A percentile compares a stretch with the other conserved stretches of the same genome.
Evolutionary conservation across 2,329 filamentous ascomycete genomes (phyloP).

Genomic region (Amphichorda felina): DNA sequence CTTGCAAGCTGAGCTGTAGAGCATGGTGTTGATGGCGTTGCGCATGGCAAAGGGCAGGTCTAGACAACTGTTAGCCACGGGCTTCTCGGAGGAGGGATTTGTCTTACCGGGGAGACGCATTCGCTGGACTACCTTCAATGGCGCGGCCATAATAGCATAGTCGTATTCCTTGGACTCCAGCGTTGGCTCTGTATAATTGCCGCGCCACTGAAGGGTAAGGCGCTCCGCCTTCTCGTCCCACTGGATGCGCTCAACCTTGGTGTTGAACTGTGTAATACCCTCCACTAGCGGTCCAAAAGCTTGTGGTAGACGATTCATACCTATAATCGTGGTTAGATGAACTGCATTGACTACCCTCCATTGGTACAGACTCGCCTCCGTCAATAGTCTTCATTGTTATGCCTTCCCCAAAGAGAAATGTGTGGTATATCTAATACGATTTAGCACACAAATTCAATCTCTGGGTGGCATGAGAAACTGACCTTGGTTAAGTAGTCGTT

Average conservation of each 20-base stretch:
- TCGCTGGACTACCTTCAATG: slow-evolving; percentile 51
- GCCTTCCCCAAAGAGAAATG: no score
- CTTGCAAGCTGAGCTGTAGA: slow-evolving; percentile 36
- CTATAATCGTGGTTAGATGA: no score
- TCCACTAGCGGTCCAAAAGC: slow-evolving; percentile 52
- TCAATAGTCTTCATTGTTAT: slow-evolving; percentile 44
- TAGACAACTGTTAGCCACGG: no score
- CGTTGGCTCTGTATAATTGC: slow-evolving; percentile 21
- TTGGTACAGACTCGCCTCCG: no score
- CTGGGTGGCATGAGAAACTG: no score
- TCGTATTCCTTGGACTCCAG: slow-evolving; percentile 39
- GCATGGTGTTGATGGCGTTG: slow-evolving; percentile 33
- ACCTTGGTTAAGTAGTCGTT: slow-evolving; percentile 51
- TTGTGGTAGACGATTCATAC: slow-evolving; percentile 40
- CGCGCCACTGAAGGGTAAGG: slow-evolving; percentile 46
- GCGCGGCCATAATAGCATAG: slow-evolving; percentile 53
- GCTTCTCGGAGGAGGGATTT: no score
- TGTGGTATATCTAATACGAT: no score
- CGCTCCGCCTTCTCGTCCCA: slow-evolving; percentile 34
- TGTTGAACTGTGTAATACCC: slow-evolving; percentile 41
- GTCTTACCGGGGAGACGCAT: slow-evolving; percentile 52
- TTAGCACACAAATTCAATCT: no score
- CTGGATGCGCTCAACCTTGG: slow-evolving; percentile 42
- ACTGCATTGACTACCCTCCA: no score
- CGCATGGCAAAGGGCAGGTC: slow-evolving; percentile 20